phyloP scores from a whole-genome alignment of 768 basidiomycete genomes.

The Phanerodontia chrysosporium region DNA sequence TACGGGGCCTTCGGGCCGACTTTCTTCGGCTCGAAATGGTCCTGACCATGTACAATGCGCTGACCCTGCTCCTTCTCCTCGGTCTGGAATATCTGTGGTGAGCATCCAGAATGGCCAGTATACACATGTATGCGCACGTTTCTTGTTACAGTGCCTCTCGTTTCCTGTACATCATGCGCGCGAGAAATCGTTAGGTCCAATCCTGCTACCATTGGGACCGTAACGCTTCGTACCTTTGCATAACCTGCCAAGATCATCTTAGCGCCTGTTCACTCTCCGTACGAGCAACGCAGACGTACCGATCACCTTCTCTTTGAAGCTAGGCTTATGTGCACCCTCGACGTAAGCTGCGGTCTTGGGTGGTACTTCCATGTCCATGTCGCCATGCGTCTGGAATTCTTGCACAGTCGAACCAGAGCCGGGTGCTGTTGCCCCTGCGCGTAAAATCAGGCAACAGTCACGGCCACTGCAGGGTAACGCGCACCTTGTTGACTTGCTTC shows the following conservation, averaged over 20 bases:
- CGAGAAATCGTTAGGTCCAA: not conserved
- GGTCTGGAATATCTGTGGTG: not conserved
- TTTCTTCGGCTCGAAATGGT: conserved; percentile 14
- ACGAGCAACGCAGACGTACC: too few relatives aligned
- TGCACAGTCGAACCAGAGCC: conserved; percentile 12
- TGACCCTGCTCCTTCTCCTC: conserved; percentile 13
- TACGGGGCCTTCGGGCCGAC: conserved; percentile 11
- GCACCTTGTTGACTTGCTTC: conserved; percentile 13
- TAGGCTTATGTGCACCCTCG: not conserved
- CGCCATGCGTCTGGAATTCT: not conserved
- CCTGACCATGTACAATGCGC: conserved; percentile 10
- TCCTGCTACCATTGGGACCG: too few relatives aligned
- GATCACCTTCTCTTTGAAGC: conserved; percentile 14
- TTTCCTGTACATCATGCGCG: not conserved
- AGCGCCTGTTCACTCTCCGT: too few relatives aligned
- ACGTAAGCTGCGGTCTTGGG: not conserved
- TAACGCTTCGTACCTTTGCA: conserved; percentile 10
- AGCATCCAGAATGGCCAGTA: not conserved
- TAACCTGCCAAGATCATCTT: conserved; percentile 4
- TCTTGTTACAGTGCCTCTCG: conserved; percentile 5
- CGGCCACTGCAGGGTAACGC: not conserved
- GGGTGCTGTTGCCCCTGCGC: conserved; percentile 10
- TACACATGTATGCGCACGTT: conserved; percentile 1
- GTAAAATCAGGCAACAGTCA: not conserved
- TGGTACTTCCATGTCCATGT: not conserved